Base-by-base conservation (phyloP, 495 filamentous ascomycete species). In the Aspergillus nidulans region DNA sequence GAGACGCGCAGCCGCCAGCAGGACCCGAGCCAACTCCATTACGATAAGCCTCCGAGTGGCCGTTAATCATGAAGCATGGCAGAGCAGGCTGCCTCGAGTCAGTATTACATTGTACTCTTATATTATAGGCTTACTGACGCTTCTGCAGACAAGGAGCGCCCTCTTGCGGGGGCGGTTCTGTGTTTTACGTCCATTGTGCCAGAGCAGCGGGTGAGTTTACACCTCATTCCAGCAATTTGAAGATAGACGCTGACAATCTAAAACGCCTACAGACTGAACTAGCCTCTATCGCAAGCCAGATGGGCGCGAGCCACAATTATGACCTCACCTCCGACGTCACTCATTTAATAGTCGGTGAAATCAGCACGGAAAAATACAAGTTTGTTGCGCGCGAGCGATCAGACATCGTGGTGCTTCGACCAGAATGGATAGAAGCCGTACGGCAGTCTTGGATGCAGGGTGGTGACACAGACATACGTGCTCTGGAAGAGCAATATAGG, bases 281-380 rank as follows among this genome's bases (percentile, higher is more conserved):
- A 36, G 82, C 82, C 15, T 67, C 74, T 26, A 81, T 87, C 56
- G 89, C 87, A 10, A 67, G 75, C 61, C 82, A 95, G 60, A 92
- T 98, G 81, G 94, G 94, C 55, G 94, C 92, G 26, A 71, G 78
- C 53, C 87, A 92, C 75, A 86, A 87, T 54, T 84, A 88, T 63
- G 90, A 97, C 68, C 85, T 98, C n/a, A 97, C 94, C 28, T 88
- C 88, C 42, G 90, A 97, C 66, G 91, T 95, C 55, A 98, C 94
- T 3, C 94, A 98, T 73, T 81, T 98, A 25, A 82, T 98, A 59
- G 89, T 96, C 58, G 94, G 91, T 62, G 85, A 88, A 54, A 86
- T 87, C 52, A 80, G 90, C 59, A 97, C 92, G 0, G 81, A 86
- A 13, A 98, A 98, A 68, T 98, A 98, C 75, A 87, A 85, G 63